These are phyloP conservation scores for Naganishia cerealis DNA, from an alignment of 1,284 basidiomycete species.

Conservation along the genomic window DNA sequence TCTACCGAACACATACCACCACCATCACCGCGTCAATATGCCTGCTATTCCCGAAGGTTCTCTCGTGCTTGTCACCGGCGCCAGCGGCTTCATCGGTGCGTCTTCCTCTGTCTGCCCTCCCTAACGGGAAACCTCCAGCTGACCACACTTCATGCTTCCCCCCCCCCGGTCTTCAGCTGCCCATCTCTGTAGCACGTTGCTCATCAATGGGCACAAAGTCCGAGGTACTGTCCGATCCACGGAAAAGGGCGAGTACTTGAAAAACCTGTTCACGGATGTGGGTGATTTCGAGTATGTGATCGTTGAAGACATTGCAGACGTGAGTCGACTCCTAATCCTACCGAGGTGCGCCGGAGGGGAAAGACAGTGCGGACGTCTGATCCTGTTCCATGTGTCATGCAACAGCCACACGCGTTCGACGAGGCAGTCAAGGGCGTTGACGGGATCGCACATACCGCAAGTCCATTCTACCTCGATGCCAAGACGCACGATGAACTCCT, in stretches of 20 bases:
- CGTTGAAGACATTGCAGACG: conserved; percentile 62
- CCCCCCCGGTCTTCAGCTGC: conserved; percentile 34
- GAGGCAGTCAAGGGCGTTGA: conserved; percentile 68
- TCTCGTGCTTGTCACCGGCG: conserved; percentile 56
- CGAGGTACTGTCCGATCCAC: conserved; percentile 62
- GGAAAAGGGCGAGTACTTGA: conserved; percentile 60
- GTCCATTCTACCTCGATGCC: conserved; percentile 45
- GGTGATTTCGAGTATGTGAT: conserved; percentile 60
- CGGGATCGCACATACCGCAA: conserved; percentile 56
- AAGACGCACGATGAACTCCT: conserved; percentile 59
- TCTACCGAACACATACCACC: too few species aligned
- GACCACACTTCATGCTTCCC: conserved; percentile 14
- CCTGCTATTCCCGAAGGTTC: conserved; percentile 53
- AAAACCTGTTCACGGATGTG: conserved; percentile 58
- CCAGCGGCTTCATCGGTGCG: conserved; percentile 55
- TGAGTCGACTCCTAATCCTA: conserved; percentile 38
- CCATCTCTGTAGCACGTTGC: conserved; percentile 43
- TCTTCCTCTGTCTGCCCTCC: conserved; percentile 9
- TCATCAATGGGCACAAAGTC: conserved; percentile 55
- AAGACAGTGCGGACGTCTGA: too few species aligned
- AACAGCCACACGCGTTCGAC: conserved; percentile 66
- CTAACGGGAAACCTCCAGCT: not conserved
- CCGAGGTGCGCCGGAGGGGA: not conserved
- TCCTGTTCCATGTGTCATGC: not conserved
- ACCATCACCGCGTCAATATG: conserved; percentile 43